These are phyloP conservation scores for Coemansia sp. DNA, from an alignment of 192 early-diverging fungal species.

Conservation along the genomic window DNA sequence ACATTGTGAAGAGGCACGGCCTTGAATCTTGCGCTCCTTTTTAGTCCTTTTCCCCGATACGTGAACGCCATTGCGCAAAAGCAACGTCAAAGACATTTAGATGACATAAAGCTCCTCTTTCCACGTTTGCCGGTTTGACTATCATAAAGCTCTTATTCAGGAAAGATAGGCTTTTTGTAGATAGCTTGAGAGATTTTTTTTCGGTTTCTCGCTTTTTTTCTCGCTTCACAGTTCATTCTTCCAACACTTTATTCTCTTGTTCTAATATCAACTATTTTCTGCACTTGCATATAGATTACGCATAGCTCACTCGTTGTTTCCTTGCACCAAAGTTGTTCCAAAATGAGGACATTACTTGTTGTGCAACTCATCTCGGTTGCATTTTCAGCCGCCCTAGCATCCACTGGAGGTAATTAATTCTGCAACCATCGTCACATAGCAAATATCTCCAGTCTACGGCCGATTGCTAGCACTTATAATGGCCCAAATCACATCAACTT, in stretches of 20 bases:
- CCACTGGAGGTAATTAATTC: not conserved
- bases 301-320: not conserved
- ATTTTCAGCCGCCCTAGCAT: not conserved
- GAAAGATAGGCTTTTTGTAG: not conserved
- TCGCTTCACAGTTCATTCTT: not conserved
- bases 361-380: not conserved
- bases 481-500: not conserved
- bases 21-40: not conserved
- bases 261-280: not conserved
- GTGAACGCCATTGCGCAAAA: not conserved
- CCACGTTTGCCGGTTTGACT: not conserved
- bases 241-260: not conserved
- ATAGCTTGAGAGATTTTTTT: not conserved
- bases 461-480: not conserved
- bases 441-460: not conserved
- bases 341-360: not conserved
- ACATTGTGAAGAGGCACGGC: not conserved
- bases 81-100: not conserved
- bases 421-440: not conserved
- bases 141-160: not conserved
- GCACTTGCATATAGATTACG: not conserved
- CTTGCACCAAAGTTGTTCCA: not conserved
- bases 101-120: not conserved
- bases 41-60: not conserved
- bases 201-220: not conserved